A percentile compares a stretch with the other conserved stretches of the same genome.
phyloP scores from a whole-genome alignment of 306 rosid genomes.

The Castanopsis chinensis region DNA sequence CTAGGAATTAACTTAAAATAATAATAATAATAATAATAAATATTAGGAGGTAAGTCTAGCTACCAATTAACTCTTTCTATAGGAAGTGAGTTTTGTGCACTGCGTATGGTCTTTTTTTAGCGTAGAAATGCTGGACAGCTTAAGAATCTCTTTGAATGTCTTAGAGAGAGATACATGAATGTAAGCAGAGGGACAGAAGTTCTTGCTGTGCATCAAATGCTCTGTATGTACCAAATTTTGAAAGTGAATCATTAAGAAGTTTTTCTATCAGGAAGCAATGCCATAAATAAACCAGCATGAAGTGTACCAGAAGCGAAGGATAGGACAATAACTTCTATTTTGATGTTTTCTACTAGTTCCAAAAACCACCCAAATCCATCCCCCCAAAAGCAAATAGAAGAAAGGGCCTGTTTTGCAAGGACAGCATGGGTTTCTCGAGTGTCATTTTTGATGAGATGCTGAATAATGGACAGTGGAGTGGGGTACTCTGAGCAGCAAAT shows the following conservation, averaged over 20 bases:
- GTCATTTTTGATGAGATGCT: slow-evolving; percentile 31
- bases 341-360: background rate
- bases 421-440: slow-evolving; percentile 23
- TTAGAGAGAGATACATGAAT: slow-evolving; percentile 16
- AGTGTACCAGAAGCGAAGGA: slow-evolving; percentile 1
- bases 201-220: background rate
- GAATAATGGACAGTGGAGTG: slow-evolving; percentile 32
- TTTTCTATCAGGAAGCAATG: slow-evolving; percentile 18
- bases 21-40: too few relatives aligned
- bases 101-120: too few relatives aligned
- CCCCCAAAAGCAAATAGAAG: background rate
- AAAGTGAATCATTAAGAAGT: background rate
- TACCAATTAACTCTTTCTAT: too few relatives aligned
- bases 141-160: slow-evolving; percentile 10
- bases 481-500: slow-evolving; percentile 23
- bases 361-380: background rate
- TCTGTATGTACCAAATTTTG: background rate
- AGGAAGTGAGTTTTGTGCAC: too few relatives aligned
- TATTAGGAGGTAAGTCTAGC: too few relatives aligned
- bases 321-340: background rate
- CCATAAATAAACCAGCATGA: slow-evolving; percentile 11
- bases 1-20: too few relatives aligned
- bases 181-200: slow-evolving; percentile 6
- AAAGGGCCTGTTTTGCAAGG: slow-evolving; percentile 9
- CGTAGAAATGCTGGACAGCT: background rate